These are phyloP conservation scores for Alternaria sp. DNA, from an alignment of 2,329 filamentous ascomycete genomes.

Conservation along the genomic window DNA sequence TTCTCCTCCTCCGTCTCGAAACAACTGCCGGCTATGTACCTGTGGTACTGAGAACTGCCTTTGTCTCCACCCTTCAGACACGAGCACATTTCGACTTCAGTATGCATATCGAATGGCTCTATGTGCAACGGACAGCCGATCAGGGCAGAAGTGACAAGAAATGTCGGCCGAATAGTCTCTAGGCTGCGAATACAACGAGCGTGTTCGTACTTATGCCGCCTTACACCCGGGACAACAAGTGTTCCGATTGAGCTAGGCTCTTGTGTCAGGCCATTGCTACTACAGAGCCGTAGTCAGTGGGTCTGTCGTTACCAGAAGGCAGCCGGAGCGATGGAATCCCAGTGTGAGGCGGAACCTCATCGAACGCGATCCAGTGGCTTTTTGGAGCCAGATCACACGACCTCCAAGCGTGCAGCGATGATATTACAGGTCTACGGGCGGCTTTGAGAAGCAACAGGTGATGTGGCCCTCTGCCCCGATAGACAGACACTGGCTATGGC, in stretches of 20 bases:
- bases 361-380: not conserved
- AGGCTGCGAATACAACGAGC: not conserved
- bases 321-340: not conserved
- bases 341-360: not conserved
- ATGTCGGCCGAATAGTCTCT: not conserved
- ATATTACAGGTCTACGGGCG: too few relatives aligned
- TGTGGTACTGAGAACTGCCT: not conserved
- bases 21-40: not conserved
- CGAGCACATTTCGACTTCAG: not conserved
- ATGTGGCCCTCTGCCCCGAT: not conserved
- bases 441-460: not conserved
- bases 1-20: not conserved
- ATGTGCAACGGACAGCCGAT: not conserved
- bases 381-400: not conserved
- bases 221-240: not conserved
- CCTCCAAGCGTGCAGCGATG: not conserved
- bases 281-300: not conserved
- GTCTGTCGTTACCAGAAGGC: not conserved
- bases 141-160: not conserved
- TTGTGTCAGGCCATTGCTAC: not conserved
- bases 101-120: not conserved
- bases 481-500: not conserved
- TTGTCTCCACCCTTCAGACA: not conserved
- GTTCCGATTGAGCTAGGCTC: not conserved
- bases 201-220: too few relatives aligned